Percentiles rank a stretch among this genome's conserved stretches.
phyloP scores from a whole-genome alignment of 2,329 filamentous ascomycete species.

The Phialemonium atrogriseum region DNA sequence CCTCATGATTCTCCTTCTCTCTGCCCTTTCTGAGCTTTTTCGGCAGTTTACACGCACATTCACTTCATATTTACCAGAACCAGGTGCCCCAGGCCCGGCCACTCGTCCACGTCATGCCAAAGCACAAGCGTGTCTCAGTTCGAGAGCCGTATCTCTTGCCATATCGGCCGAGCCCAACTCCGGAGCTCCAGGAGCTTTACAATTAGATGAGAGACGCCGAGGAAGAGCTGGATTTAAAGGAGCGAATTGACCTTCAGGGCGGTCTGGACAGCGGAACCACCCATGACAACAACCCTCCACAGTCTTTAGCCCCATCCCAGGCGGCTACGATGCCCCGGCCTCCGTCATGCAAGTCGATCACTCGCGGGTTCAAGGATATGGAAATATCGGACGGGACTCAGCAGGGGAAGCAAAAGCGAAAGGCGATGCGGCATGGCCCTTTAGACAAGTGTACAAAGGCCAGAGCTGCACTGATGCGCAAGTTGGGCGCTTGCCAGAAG shows the following conservation, averaged over 20 bases:
- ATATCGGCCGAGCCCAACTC: too few species aligned
- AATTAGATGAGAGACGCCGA: slow-evolving; percentile 10
- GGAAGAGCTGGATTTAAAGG: slow-evolving; percentile 5
- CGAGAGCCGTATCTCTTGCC: too few species aligned
- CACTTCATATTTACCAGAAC: too few species aligned
- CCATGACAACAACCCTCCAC: slow-evolving; percentile 3
- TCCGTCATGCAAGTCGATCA: slow-evolving; percentile 8
- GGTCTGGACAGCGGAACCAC: not conserved
- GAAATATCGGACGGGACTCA: too few species aligned
- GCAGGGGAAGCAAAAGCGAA: too few species aligned
- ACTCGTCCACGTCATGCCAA: too few species aligned
- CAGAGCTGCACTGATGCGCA: slow-evolving; percentile 14
- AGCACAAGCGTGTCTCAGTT: too few species aligned
- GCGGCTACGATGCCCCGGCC: slow-evolving; percentile 9
- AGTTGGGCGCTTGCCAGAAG: slow-evolving; percentile 11
- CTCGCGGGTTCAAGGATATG: too few species aligned
- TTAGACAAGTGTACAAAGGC: slow-evolving; percentile 6
- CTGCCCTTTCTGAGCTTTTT: too few species aligned
- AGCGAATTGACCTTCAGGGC: slow-evolving; percentile 1
- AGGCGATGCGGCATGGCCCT: slow-evolving; percentile 8
- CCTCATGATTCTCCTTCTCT: too few species aligned
- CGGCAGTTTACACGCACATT: too few species aligned
- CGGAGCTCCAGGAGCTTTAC: slow-evolving; percentile 12
- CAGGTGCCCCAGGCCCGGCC: too few species aligned
- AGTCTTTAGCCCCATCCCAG: slow-evolving; percentile 6